Conservation (phyloP, 1,139 yeast genomes). For the Kluyveromyces marxianus region DNA sequence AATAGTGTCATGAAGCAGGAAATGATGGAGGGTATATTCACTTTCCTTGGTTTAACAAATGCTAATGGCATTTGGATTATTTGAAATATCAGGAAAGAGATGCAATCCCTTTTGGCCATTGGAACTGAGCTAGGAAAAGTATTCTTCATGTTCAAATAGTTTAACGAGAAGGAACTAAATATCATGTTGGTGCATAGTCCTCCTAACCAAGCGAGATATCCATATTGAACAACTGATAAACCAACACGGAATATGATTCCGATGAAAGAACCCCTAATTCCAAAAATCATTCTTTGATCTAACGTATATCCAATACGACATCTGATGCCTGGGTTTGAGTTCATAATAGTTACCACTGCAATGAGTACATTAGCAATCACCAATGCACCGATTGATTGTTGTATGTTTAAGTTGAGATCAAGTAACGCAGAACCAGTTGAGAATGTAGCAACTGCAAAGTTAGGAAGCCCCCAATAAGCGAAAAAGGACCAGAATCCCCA, state of each 20-base stretch:
- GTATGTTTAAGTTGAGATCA: slow-evolving; percentile 27
- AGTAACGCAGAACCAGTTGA: slow-evolving; percentile 27
- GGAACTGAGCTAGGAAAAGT: slow-evolving; percentile 26
- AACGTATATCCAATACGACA: slow-evolving; percentile 36
- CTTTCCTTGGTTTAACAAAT: slow-evolving; percentile 10
- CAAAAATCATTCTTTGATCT: slow-evolving; percentile 33
- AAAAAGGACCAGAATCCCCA: slow-evolving; percentile 28
- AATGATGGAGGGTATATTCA: slow-evolving; percentile 15
- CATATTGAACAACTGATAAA: slow-evolving; percentile 33
- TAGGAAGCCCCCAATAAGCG: slow-evolving; percentile 27
- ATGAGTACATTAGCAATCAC: slow-evolving; percentile 32
- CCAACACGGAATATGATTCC: slow-evolving; percentile 32
- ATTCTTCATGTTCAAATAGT: slow-evolving; percentile 25
- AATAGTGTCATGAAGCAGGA: slow-evolving; percentile 13
- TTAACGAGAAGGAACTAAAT: slow-evolving; percentile 23
- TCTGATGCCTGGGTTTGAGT: slow-evolving; percentile 31
- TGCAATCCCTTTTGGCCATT: slow-evolving; percentile 26
- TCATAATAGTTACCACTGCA: slow-evolving; percentile 24
- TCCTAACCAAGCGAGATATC: slow-evolving; percentile 30
- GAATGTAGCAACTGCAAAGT: slow-evolving; percentile 25
- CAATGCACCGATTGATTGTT: slow-evolving; percentile 32
- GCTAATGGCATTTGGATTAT: slow-evolving; percentile 26
- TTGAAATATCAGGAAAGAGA: slow-evolving; percentile 28
- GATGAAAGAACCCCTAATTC: slow-evolving; percentile 31
- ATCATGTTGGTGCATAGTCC: slow-evolving; percentile 27